These are phyloP conservation scores for Thymus quinquecostatus DNA, from an alignment of 257 asterid genomes.

Conservation along the genomic window DNA sequence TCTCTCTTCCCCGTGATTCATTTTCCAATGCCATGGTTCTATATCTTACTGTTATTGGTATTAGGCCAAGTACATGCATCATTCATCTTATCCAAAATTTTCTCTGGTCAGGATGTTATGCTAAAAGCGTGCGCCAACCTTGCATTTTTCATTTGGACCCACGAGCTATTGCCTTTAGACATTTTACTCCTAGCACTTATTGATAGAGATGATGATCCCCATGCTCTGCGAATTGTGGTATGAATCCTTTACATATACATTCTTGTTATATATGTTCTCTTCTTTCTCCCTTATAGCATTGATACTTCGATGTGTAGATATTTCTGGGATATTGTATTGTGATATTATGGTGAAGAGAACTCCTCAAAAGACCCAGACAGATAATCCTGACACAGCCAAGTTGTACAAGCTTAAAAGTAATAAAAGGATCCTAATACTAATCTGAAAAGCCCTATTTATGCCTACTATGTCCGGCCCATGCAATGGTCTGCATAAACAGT, in stretches of 20 bases:
- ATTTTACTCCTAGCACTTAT: slow-evolving; percentile 85
- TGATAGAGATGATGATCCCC: slow-evolving; percentile 97
- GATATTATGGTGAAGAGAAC: no score
- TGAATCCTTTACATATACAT: slow-evolving; percentile 28
- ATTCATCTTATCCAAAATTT: slow-evolving; percentile 27
- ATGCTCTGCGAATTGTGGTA: slow-evolving; percentile 94
- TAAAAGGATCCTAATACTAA: no score
- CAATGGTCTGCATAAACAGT: no score
- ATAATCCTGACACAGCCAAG: no score
- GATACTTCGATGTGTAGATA: neutral
- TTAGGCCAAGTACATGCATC: neutral
- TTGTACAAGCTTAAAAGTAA: no score
- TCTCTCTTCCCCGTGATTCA: slow-evolving; percentile 34
- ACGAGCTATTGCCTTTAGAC: slow-evolving; percentile 91
- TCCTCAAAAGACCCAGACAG: no score
- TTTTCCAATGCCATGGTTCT: slow-evolving; percentile 19
- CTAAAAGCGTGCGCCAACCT: slow-evolving; percentile 82
- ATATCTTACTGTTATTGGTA: slow-evolving; percentile 13
- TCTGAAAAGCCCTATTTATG: no score
- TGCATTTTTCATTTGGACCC: slow-evolving; percentile 88
- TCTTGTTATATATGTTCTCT: slow-evolving; percentile 24
- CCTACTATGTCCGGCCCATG: no score
- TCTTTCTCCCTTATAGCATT: neutral
- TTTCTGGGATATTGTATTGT: neutral
- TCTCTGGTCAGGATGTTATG: slow-evolving; percentile 77